phyloP scores from a whole-genome alignment of 768 basidiomycete species.

The Auricularia heimuer region DNA sequence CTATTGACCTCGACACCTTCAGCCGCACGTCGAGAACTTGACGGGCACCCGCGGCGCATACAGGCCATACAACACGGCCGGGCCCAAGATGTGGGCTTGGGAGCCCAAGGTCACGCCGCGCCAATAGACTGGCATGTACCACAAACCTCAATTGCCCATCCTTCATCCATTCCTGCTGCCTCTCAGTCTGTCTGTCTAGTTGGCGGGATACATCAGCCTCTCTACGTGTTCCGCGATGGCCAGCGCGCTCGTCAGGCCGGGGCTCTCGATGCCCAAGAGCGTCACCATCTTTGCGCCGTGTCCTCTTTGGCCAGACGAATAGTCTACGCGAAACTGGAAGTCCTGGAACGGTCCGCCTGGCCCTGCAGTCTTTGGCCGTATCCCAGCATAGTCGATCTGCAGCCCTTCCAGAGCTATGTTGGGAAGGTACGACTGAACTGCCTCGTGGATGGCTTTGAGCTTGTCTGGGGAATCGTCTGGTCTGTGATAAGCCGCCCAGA shows the following conservation, averaged over 20 bases:
- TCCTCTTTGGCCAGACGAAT: conserved; percentile 28
- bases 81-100: conserved; percentile 76
- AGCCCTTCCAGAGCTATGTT: conserved; percentile 49
- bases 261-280: conserved; percentile 84
- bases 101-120: conserved; percentile 59
- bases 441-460: conserved; percentile 53
- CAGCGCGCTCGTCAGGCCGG: conserved; percentile 79
- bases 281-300: conserved; percentile 53
- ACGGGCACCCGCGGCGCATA: conserved; percentile 91
- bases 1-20: background rate
- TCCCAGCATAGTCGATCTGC: conserved; percentile 73
- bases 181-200: conserved; percentile 26
- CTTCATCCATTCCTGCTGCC: conserved; percentile 18
- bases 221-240: conserved; percentile 81
- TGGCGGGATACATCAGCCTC: conserved; percentile 20
- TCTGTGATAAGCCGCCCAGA: conserved; percentile 61
- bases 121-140: conserved; percentile 9
- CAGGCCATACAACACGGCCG: conserved; percentile 78
- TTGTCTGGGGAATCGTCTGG: conserved; percentile 45
- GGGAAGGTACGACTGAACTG: conserved; percentile 69
- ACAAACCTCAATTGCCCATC: conserved; percentile 2
- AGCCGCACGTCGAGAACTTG: conserved; percentile 83
- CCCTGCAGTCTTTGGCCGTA: conserved; percentile 78
- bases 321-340: conserved; percentile 63
- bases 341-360: conserved; percentile 74